Base-by-base conservation (phyloP, 2,329 filamentous ascomycete genomes). In the Pseudogymnoascus pannorum region DNA sequence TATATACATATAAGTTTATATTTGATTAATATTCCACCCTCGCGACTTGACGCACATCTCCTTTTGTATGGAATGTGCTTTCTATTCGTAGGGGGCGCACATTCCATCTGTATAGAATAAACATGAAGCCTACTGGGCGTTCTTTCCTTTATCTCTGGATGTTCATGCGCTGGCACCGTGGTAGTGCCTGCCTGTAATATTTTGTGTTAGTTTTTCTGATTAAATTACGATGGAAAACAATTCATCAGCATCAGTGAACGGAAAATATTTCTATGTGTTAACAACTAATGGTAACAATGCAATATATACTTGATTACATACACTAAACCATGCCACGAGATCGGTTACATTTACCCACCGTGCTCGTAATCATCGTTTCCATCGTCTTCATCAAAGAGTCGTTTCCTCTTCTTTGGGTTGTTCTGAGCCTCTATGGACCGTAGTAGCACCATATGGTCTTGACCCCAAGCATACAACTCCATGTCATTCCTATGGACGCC, bases 401-500 rank as follows among this genome's bases (percentile, higher is more conserved):
- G n/a, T 54, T 54, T 54, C 44, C 44, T 62, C 11, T 48, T 57
- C 44, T 48, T 61, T 48, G 29, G n/a, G 12, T 14, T 33, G 22
- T 38, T 58, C 48, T 40, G 42, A 14, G 22, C 24, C 5, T 8
- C 24, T 9, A 24, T 22, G 61, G 35, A 16, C 57, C 44, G 57
- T 22, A 29, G 57, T 6, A 36, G 9, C 24, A 42, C 12, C 42
- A 59, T 44, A 24, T 44, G 4, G 42, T 33, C 24, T 61, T 54
- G 54, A 3, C 60, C 62, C 5, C 35, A 57, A 16, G 69, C 62
- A 44, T 63, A 69, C 1, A 64, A 12, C n/a, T 71, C 66, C n/a
- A 72, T 65, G 29, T 72, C 64, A 8, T 68, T 68, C 18, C 63
- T 35, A 57, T 72, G 70, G 8, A 63, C 59, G 44, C 67, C 68